phyloP scores from a whole-genome alignment of 2,329 filamentous ascomycete genomes.

The Rutstroemia sp. region DNA sequence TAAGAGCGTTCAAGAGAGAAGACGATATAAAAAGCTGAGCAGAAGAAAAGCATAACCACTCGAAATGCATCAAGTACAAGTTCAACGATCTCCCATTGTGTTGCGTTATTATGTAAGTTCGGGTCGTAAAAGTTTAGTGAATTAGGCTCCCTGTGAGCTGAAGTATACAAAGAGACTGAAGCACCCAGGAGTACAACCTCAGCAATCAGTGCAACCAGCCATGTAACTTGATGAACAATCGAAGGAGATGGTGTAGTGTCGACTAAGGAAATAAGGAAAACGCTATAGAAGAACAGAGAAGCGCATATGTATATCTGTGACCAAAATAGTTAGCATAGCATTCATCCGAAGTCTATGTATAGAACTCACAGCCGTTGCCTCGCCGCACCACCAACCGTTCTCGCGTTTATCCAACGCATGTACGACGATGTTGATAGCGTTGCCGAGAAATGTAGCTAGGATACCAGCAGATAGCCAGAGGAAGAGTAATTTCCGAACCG shows the following conservation, averaged over 20 bases:
- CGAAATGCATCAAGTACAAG: constrained; percentile 61
- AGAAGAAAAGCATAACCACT: constrained; percentile 52
- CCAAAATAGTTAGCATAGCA: constrained; percentile 10
- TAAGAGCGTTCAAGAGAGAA: constrained; percentile 35
- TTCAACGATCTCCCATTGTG: constrained; percentile 56
- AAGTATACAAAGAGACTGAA: constrained; percentile 60
- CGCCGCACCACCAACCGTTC: constrained; percentile 74
- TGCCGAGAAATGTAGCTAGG: constrained; percentile 67
- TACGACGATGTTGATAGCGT: constrained; percentile 63
- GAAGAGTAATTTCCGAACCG: constrained; percentile 64
- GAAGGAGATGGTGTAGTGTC: constrained; percentile 79
- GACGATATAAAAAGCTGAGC: constrained; percentile 49
- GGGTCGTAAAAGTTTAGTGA: constrained; percentile 32
- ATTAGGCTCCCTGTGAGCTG: constrained; percentile 53
- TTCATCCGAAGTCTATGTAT: background rate
- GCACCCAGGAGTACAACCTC: constrained; percentile 66
- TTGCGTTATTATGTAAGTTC: constrained; percentile 33
- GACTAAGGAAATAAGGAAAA: constrained; percentile 78
- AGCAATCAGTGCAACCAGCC: constrained; percentile 64
- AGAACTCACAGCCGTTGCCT: constrained; percentile 62
- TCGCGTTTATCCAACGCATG: constrained; percentile 63
- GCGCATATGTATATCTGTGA: constrained; percentile 75
- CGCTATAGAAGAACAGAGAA: constrained; percentile 78
- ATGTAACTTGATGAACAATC: constrained; percentile 70
- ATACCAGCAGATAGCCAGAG: constrained; percentile 65